A percentile compares a stretch with the other conserved stretches of the same genome.
phyloP scores from a whole-genome alignment of 257 asterid genomes.

The Rubia yunnanensis region DNA sequence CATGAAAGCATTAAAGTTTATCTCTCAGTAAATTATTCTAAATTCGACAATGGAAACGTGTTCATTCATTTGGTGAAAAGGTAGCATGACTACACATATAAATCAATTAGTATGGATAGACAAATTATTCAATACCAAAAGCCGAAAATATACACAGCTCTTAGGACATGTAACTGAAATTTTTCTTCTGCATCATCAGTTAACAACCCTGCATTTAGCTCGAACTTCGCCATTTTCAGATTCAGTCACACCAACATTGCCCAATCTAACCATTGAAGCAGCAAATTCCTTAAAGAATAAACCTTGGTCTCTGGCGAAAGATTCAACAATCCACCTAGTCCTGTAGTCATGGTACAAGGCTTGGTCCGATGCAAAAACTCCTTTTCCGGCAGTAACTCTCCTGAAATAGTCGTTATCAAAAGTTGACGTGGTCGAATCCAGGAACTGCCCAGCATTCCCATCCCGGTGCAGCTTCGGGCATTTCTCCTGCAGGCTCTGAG shows the following conservation, averaged over 20 bases:
- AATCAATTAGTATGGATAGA: not conserved
- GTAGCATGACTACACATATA: not conserved
- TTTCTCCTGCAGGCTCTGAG: conserved; percentile 31
- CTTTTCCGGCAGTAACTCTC: conserved; percentile 36
- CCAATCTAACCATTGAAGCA: conserved; percentile 52
- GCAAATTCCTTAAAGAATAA: conserved; percentile 49
- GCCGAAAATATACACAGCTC: not conserved
- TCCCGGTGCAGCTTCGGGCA: conserved; percentile 42
- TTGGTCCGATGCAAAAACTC: conserved; percentile 60
- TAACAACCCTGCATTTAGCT: conserved; percentile 44
- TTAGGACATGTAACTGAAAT: not conserved
- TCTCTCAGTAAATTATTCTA: not conserved
- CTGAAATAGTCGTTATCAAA: conserved; percentile 56
- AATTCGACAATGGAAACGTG: not conserved
- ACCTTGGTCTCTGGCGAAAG: conserved; percentile 43
- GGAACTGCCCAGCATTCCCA: conserved; percentile 43
- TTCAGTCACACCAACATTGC: conserved; percentile 50
- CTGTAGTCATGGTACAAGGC: conserved; percentile 38
- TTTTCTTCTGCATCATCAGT: conserved; percentile 12
- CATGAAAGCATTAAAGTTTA: not conserved
- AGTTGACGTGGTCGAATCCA: conserved; percentile 50
- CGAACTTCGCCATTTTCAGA: conserved; percentile 50
- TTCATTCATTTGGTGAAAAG: not conserved
- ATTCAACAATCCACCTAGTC: conserved; percentile 48
- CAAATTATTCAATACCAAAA: not conserved